phyloP scores from a whole-genome alignment of 2,329 filamentous ascomycete species.

The Fusarium poae region DNA sequence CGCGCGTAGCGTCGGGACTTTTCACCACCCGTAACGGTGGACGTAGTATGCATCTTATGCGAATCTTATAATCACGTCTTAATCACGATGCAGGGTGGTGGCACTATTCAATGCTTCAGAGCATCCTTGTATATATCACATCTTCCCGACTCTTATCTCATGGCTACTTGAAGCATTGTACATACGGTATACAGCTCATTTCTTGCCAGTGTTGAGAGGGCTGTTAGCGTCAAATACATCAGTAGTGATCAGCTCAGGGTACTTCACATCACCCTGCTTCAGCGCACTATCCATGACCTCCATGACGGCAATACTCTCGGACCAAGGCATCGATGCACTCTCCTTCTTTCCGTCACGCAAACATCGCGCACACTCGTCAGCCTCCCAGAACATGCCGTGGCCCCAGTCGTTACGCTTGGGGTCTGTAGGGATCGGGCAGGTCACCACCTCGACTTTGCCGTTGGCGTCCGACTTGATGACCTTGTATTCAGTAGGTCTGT shows the following conservation, averaged over 20 bases:
- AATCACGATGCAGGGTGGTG: conserved; percentile 6
- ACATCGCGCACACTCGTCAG: conserved; percentile 81
- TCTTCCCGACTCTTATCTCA: conserved; percentile 3
- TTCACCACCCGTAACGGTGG: conserved; percentile 30
- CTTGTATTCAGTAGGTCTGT: conserved; percentile 74
- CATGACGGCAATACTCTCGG: conserved; percentile 89
- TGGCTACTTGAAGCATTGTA: neutral
- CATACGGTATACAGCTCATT: conserved; percentile 38
- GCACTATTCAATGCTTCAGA: conserved; percentile 11
- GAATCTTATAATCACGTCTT: conserved; percentile 8
- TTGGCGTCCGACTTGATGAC: conserved; percentile 68
- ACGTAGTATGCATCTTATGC: conserved; percentile 25
- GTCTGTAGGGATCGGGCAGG: conserved; percentile 67
- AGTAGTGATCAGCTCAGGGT: conserved; percentile 68
- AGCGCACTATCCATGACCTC: conserved; percentile 72
- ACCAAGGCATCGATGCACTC: conserved; percentile 76
- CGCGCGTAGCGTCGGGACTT: conserved; percentile 38
- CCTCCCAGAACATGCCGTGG: conserved; percentile 91
- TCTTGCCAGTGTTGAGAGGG: conserved; percentile 70
- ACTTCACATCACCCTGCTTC: conserved; percentile 65
- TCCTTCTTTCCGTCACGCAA: conserved; percentile 82
- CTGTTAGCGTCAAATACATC: conserved; percentile 71
- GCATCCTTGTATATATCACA: conserved; percentile 10
- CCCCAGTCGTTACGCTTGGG: conserved; percentile 65
- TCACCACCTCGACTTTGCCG: conserved; percentile 63